Evolutionary conservation across 768 basidiomycete species (phyloP).

Genomic region (Boletus insuetus): DNA sequence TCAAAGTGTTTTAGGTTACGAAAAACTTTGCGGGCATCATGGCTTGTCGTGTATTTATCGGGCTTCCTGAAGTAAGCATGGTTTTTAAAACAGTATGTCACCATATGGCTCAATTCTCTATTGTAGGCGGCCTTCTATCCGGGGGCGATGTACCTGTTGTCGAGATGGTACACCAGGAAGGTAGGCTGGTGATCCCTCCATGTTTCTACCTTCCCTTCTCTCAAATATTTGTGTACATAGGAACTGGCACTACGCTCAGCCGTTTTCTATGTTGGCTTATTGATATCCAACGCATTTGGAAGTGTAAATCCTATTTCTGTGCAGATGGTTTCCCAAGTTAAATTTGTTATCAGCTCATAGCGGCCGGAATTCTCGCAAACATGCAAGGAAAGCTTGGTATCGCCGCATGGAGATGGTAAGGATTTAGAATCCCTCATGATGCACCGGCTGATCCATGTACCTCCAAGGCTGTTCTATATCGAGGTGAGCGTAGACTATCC

Average conservation of each 20-base stretch:
- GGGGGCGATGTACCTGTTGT: slow-evolving; percentile 46
- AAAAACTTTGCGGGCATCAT: slow-evolving; percentile 53
- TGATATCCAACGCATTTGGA: slow-evolving; percentile 68
- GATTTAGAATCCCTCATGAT: not conserved
- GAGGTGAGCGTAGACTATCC: slow-evolving; percentile 39
- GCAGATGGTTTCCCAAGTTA: not conserved
- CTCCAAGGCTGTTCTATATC: slow-evolving; percentile 63
- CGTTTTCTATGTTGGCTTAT: slow-evolving; percentile 54
- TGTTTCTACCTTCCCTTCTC: not conserved
- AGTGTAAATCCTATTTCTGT: slow-evolving; percentile 39
- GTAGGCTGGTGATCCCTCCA: not conserved
- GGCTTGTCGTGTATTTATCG: slow-evolving; percentile 58
- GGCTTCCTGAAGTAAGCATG: slow-evolving; percentile 50
- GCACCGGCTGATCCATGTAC: not conserved
- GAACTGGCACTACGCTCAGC: slow-evolving; percentile 67
- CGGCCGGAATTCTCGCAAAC: slow-evolving; percentile 66
- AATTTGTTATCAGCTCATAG: slow-evolving; percentile 48
- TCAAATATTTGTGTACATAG: slow-evolving; percentile 24
- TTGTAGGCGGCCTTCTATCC: slow-evolving; percentile 61
- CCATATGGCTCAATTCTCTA: not conserved
- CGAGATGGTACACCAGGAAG: slow-evolving; percentile 55
- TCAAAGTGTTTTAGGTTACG: slow-evolving; percentile 41
- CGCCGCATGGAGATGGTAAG: slow-evolving; percentile 67
- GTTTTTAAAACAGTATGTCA: not conserved
- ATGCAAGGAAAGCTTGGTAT: slow-evolving; percentile 71